Evolutionary conservation across 352 stramenopile species (phyloP).

Genomic region (Globisporangium cylindrosporum): DNA sequence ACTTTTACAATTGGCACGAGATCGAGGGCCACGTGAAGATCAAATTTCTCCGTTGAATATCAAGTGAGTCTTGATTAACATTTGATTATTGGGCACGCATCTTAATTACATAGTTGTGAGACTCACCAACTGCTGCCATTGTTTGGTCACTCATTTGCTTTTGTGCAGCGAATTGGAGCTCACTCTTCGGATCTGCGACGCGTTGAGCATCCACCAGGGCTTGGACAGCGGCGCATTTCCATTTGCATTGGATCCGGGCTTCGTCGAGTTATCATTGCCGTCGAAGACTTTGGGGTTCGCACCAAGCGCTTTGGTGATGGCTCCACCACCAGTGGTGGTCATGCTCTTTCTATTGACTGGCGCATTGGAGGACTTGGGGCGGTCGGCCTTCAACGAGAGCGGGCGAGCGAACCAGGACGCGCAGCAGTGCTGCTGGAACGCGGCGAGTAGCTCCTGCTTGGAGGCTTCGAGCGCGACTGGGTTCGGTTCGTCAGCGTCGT

Average conservation of each 20-base stretch:
- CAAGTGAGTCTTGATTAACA: background rate
- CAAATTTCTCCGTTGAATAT: background rate
- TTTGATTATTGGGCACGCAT: background rate
- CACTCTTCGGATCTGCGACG: slow-evolving; percentile 21
- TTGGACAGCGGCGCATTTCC: background rate
- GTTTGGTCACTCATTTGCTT: slow-evolving; percentile 1
- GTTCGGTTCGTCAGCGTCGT: slow-evolving; percentile 7
- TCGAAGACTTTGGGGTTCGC: background rate
- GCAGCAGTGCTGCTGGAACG: slow-evolving; percentile 7
- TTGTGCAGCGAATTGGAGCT: slow-evolving; percentile 30
- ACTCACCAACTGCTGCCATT: background rate
- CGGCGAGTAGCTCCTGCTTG: slow-evolving; percentile 5
- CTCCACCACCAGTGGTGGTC: background rate
- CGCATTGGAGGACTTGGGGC: too few relatives aligned
- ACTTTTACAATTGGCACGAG: slow-evolving; percentile 11
- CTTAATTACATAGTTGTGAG: too few relatives aligned
- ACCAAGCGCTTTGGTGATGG: background rate
- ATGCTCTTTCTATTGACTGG: background rate
- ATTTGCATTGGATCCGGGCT: background rate
- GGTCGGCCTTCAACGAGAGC: slow-evolving; percentile 1
- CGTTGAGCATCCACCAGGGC: slow-evolving; percentile 17
- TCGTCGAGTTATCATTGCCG: background rate
- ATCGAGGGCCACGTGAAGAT: slow-evolving; percentile 8
- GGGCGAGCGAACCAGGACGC: slow-evolving; percentile 5
- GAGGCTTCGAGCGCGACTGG: slow-evolving; percentile 14